Evolutionary conservation across 257 asterid species (phyloP), one percentile per base, ranked within the genome.

Genomic region (Phtheirospermum japonicum): DNA sequence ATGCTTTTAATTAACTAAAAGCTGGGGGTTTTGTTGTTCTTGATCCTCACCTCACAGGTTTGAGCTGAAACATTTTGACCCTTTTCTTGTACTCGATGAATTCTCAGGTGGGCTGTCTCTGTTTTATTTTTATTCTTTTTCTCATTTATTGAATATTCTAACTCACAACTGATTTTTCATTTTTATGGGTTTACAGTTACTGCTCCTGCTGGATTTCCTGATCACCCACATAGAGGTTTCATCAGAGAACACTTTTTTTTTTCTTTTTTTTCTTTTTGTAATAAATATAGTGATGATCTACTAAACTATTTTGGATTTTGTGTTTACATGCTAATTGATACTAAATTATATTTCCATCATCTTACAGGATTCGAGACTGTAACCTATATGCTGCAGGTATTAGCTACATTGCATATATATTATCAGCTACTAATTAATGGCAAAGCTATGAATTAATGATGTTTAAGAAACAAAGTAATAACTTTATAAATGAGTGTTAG

Each of bases 151-250:
- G 8, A 48, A 20, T 17, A 9, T 70, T 43, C 18, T n/a, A n/a
- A 43, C n/a, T 37, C 2, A 37, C 11, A 1, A 39, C 2, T 2
- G 4, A 39, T 13, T 11, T n/a, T 3, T 3, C 28, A 23, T 0
- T 12, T 40, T 36, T 9, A 54, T 59, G 31, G 20, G 33, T 33
- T 51, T 71, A 12, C 87, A 92, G 97, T 92, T 68, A 46, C 95
- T 77, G 89, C 99, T 65, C 97, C 99, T 4, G 97, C 85, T 81
- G 99, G 99, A 53, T 92, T 92, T 72, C 99, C 97, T 50, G 97
- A 89, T 76, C 99, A 92, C 63, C 99, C 99, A 18, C 99, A 92
- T 31, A 86, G 99, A 92, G 98, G 98, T 85, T 32, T 75, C 72
- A n/a, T n/a, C n/a, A n/a, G n/a, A n/a, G n/a, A n/a, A n/a, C n/a